A percentile compares a stretch with the other conserved stretches of the same genome.
phyloP scores from a whole-genome alignment of 2,329 filamentous ascomycete species.

The Cladophialophora carrionii region DNA sequence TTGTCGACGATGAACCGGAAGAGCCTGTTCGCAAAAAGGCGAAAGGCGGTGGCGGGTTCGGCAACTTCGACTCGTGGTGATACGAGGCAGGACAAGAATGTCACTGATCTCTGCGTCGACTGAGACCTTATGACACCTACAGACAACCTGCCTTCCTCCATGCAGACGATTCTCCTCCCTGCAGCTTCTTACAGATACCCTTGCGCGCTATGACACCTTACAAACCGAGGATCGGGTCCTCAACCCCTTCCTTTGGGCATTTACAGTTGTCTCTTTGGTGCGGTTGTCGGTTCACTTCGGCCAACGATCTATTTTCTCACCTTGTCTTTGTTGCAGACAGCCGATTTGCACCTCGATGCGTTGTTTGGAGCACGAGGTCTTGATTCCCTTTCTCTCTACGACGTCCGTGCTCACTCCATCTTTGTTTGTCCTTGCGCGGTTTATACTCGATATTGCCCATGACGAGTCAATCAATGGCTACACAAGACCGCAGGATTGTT shows the following conservation, averaged over 20 bases:
- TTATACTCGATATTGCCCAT: not conserved
- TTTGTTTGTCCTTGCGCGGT: constrained; percentile 1
- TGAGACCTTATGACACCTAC: not conserved
- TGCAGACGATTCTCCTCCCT: not conserved
- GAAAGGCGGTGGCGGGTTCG: constrained; percentile 74
- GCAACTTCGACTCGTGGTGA: constrained; percentile 92
- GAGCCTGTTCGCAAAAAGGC: constrained; percentile 80
- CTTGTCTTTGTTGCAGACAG: not conserved
- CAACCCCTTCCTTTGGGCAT: not conserved
- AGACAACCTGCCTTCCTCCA: not conserved
- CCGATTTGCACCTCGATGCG: not conserved
- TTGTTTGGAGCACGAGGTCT: not conserved
- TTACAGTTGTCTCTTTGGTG: not conserved
- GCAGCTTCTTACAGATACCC: not conserved
- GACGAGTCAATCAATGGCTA: not conserved
- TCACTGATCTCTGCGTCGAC: not conserved
- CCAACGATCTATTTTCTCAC: not conserved
- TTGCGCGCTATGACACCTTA: not conserved
- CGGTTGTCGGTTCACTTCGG: not conserved
- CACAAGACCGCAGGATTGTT: not conserved
- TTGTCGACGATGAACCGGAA: constrained; percentile 65
- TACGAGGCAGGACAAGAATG: not conserved
- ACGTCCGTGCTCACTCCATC: constrained; percentile 4
- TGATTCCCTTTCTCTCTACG: not conserved
- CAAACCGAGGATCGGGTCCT: not conserved